phyloP scores from a whole-genome alignment of 192 early-diverging fungal species.

The Coemansia sp. region DNA sequence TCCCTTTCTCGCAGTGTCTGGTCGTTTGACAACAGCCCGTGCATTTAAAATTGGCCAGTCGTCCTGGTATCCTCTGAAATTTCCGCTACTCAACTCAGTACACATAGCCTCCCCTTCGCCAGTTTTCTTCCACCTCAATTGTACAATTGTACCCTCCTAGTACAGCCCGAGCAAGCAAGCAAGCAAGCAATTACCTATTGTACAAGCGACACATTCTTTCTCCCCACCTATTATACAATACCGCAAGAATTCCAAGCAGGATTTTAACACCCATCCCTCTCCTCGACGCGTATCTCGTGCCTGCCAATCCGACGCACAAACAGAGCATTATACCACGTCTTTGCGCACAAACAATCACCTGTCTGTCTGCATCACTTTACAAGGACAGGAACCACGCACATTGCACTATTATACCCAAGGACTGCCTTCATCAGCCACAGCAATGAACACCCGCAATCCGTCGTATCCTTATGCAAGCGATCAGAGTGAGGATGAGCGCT shows the following conservation, averaged over 20 bases:
- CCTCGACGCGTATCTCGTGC: neutral
- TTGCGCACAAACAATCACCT: neutral
- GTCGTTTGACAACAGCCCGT: constrained; percentile 1
- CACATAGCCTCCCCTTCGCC: neutral
- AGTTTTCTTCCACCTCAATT: constrained; percentile 22
- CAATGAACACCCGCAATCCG: constrained; percentile 19
- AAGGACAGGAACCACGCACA: neutral
- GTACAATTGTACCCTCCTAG: constrained; percentile 24
- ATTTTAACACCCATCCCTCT: neutral
- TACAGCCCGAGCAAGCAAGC: constrained; percentile 10
- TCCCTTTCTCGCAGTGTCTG: neutral
- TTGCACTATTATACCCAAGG: neutral
- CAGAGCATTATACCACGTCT: neutral
- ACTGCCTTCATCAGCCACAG: neutral
- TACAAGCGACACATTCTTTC: constrained; percentile 2
- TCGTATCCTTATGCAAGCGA: constrained; percentile 30
- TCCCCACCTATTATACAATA: constrained; percentile 14
- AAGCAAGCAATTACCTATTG: constrained; percentile 22
- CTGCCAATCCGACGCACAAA: neutral
- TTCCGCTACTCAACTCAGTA: constrained; percentile 1
- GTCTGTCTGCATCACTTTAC: neutral
- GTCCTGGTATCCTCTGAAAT: constrained; percentile 9
- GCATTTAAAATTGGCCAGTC: constrained; percentile 20
- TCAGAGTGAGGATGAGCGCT: constrained; percentile 26
- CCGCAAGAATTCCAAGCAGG: neutral